These are phyloP conservation scores for Cordyceps farinosa DNA, from an alignment of 2,329 filamentous ascomycete genomes.

Conservation along the genomic window DNA sequence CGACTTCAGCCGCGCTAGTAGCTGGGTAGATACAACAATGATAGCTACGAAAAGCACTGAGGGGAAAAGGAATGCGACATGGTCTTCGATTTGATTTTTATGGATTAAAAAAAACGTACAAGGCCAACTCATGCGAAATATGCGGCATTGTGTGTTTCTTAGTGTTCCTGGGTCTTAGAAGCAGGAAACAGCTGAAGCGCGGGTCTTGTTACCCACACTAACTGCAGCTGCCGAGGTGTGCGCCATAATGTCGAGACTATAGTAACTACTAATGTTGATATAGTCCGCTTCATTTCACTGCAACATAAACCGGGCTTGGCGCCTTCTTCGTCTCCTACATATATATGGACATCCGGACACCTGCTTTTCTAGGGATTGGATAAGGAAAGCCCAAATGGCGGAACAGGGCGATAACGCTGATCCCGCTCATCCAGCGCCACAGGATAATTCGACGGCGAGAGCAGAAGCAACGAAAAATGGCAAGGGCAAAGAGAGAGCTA, in stretches of 20 bases:
- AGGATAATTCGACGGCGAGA: not conserved
- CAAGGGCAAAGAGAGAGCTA: constrained; percentile 20
- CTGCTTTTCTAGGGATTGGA: not conserved
- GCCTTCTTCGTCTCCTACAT: not conserved
- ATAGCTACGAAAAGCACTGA: too few relatives aligned
- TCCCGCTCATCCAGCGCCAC: not conserved
- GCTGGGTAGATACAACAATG: too few relatives aligned
- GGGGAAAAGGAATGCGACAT: too few relatives aligned
- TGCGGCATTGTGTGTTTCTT: too few relatives aligned
- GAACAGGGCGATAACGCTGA: not conserved
- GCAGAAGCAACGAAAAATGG: not conserved
- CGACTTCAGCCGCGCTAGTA: too few relatives aligned
- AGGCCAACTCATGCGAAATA: too few relatives aligned
- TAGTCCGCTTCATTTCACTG: not conserved
- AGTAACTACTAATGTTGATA: too few relatives aligned
- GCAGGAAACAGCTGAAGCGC: too few relatives aligned
- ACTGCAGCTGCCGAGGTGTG: not conserved
- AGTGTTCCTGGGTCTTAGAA: too few relatives aligned
- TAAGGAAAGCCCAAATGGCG: not conserved
- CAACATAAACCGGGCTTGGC: not conserved
- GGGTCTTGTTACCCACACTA: not conserved
- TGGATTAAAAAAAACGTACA: too few relatives aligned
- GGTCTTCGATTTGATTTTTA: too few relatives aligned
- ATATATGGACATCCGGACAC: not conserved
- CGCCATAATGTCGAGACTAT: not conserved